Evolutionary conservation across 192 early-diverging fungal genomes (phyloP), one percentile per base, ranked within the genome.

Genomic region (Coemansia biformis): DNA sequence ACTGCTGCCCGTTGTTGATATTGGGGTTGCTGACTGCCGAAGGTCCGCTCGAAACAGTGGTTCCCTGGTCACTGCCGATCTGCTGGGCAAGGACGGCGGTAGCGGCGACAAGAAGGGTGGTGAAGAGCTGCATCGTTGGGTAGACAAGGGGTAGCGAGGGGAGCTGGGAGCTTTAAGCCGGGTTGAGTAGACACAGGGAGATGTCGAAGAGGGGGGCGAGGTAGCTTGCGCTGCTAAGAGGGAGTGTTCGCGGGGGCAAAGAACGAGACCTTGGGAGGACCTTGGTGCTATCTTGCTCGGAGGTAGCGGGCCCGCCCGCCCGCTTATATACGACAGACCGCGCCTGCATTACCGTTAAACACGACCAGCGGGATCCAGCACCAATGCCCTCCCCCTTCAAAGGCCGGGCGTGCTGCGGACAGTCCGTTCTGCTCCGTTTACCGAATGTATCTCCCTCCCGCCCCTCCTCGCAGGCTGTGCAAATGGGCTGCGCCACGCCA

Each of bases 31-130:
- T 58, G 32, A 74, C 48, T 3, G 70, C 70, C 36, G 24, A 54
- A 14, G 53, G 51, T 6, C 70, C 70, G 15, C 46, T 44, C 2
- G 62, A 44, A 23, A 61, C 58, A 37, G 16, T 39, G 23, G 62
- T 48, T 21, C 63, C 70, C 14, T 52, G 43, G 32, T 52, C 40
- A 31, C 58, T 57, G 19, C 63, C 69, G 38, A 62, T 18, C 49
- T 74, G 57, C 70, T 74, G 70, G 35, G 63, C 70, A 19, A 66
- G 31, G 11, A 66, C 70, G 63, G 59, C 63, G 63, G 63, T 53
- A 16, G 70, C 57, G 59, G 70, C 70, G 48, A 74, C 58, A 50
- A 74, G 46, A 31, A 74, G 70, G 38, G 70, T 61, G 23, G 70
- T 51, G 42, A 66, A 55, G 51, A 74, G 57, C 70, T 74, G 58